Percentiles rank a stretch among this genome's conserved stretches.
These are phyloP conservation scores for Xylariales sp. DNA, from an alignment of 2,329 filamentous ascomycete species.

Conservation along the genomic window DNA sequence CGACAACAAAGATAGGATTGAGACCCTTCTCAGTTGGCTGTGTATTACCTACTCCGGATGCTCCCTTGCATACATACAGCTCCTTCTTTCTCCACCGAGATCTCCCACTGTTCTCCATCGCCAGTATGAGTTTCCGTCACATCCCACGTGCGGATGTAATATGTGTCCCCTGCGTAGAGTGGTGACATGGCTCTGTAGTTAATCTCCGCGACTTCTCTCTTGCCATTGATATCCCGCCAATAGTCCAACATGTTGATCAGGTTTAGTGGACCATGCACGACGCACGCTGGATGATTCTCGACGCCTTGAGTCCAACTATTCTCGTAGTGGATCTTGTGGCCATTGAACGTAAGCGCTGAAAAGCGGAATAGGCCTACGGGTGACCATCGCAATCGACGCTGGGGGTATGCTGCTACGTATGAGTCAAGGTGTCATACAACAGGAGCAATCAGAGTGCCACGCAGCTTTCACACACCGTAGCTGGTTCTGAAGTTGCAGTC, in stretches of 20 bases:
- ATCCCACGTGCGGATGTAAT: slow-evolving; percentile 50
- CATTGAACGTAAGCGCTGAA: slow-evolving; percentile 81
- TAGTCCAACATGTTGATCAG: slow-evolving; percentile 69
- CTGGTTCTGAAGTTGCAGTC: too few relatives aligned
- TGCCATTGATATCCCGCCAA: slow-evolving; percentile 47
- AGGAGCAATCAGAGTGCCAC: too few relatives aligned
- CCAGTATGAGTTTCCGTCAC: slow-evolving; percentile 30
- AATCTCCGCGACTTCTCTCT: slow-evolving; percentile 33
- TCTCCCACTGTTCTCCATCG: slow-evolving; percentile 31
- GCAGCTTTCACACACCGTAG: too few relatives aligned
- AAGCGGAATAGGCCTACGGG: slow-evolving; percentile 66
- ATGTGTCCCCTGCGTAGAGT: slow-evolving; percentile 62
- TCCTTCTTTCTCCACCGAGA: slow-evolving; percentile 41
- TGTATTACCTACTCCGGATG: too few relatives aligned
- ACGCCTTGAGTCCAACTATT: slow-evolving; percentile 57
- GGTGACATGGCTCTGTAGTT: slow-evolving; percentile 67
- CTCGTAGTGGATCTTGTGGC: slow-evolving; percentile 80
- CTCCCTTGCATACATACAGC: slow-evolving; percentile 32
- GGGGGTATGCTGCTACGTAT: slow-evolving; percentile 15
- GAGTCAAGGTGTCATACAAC: too few relatives aligned
- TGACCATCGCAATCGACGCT: slow-evolving; percentile 37
- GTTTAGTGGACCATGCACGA: slow-evolving; percentile 79
- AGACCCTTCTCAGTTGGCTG: too few relatives aligned
- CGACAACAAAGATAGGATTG: too few relatives aligned
- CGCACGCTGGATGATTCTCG: slow-evolving; percentile 64